Evolutionary conservation across 257 asterid species (phyloP), one percentile per base, ranked within the genome.

Genomic region (Voacanga thouarsii): DNA sequence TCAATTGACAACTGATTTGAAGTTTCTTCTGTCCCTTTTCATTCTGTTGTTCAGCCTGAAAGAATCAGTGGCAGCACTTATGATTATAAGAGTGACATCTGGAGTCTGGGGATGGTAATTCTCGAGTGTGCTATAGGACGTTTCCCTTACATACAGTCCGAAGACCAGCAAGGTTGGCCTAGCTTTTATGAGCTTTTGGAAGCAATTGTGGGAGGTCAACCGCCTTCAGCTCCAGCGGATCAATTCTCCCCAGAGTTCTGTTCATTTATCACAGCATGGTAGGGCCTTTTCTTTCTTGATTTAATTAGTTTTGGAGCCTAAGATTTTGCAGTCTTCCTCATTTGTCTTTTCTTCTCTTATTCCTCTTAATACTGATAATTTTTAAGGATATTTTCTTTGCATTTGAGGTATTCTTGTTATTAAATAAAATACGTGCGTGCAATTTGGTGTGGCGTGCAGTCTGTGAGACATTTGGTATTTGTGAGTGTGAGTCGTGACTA

Each of bases 51-150:
- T 69, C 53, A 96, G 99, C 99, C 98, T 79, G 99, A 96, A 82
- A 87, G 99, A 86, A 93, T 96, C 74, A 96, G 97, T 77, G 99
- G 98, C 77, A 86, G 92, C 91, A 86, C 90, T 72, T 93, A 96
- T 86, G 98, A 89, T 78, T 82, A 84, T 67, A 88, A 84, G 78
- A 88, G 92, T 81, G 92, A 86, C 80, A 88, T 88, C 56, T 88
- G 92, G 92, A 88, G 92, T 74, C 78, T 88, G 71, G 92, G 94
- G 47, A 86, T 96, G 97, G 99, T 96, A 79, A 89, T 92, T 84
- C 97, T 96, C 63, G 99, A 96, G 90, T 93, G 97, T 87, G 97
- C 99, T 28, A 93, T 92, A 0, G 99, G 98, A n/a, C 94, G 90
- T 66, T 96, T 96, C 89, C 99, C 99, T 85, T 96, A 96, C 85